These are phyloP conservation scores for Epichloe bromicola DNA, from an alignment of 2,329 filamentous ascomycete species.

Conservation along the genomic window DNA sequence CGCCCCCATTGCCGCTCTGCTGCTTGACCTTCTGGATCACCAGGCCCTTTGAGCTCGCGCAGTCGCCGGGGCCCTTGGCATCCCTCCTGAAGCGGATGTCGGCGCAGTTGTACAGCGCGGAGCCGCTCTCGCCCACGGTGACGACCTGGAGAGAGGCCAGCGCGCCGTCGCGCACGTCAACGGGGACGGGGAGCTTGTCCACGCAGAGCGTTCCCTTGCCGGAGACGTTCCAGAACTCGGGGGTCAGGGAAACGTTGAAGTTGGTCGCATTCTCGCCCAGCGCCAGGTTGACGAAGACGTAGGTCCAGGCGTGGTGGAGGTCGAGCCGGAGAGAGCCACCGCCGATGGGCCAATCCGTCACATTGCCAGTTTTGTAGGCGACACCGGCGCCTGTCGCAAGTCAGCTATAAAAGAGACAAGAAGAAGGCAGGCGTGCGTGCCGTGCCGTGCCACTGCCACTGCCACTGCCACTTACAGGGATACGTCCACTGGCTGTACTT, in stretches of 20 bases:
- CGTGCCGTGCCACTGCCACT: not conserved
- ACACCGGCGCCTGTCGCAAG: constrained; percentile 31
- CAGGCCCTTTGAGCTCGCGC: constrained; percentile 28
- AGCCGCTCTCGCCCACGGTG: constrained; percentile 42
- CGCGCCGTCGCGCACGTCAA: constrained; percentile 44
- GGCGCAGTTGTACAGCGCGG: constrained; percentile 62
- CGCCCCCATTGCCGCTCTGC: constrained; percentile 10
- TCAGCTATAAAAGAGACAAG: too few species aligned
- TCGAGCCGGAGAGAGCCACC: constrained; percentile 35
- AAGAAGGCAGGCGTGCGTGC: not conserved
- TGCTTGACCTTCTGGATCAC: constrained; percentile 21
- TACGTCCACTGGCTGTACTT: constrained; percentile 35
- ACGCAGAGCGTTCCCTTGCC: constrained; percentile 55
- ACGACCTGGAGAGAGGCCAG: constrained; percentile 58
- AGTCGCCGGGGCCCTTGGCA: constrained; percentile 30
- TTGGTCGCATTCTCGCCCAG: constrained; percentile 38
- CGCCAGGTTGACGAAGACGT: constrained; percentile 41
- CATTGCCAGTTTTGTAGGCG: constrained; percentile 28
- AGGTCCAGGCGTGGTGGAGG: constrained; percentile 39
- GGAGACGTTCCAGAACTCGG: constrained; percentile 43
- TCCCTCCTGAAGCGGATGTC: constrained; percentile 54
- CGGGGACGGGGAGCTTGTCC: constrained; percentile 41
- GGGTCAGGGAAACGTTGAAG: constrained; percentile 59
- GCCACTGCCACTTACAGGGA: constrained; percentile 29
- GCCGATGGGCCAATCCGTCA: constrained; percentile 39